Evolutionary conservation across 2,329 filamentous ascomycete genomes (phyloP).

Genomic region (Hypoxylon sp.): DNA sequence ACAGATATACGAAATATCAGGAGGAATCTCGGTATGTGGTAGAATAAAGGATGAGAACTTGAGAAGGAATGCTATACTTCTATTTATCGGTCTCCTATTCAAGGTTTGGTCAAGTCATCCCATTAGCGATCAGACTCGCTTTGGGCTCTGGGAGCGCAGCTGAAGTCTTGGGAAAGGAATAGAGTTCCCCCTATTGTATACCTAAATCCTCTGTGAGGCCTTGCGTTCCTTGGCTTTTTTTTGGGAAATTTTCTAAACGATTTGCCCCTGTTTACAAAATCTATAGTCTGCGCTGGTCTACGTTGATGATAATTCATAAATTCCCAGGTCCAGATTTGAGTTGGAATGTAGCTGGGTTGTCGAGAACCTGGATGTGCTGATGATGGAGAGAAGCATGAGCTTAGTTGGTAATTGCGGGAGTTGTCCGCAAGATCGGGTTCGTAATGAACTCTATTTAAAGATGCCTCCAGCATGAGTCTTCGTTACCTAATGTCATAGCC

Average conservation of each 20-base stretch:
- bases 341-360: not conserved
- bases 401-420: not conserved
- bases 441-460: constrained; percentile 1
- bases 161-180: not conserved
- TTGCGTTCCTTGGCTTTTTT: not conserved
- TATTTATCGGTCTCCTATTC: not conserved
- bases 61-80: not conserved
- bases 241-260: too few species aligned
- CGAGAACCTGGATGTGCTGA: not conserved
- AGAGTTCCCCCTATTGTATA: constrained; percentile 1
- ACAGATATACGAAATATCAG: too few species aligned
- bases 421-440: constrained; percentile 7
- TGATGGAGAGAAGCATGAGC: not conserved
- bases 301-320: not conserved
- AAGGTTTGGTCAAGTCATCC: not conserved
- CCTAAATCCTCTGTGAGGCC: not conserved
- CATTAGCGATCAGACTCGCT: constrained; percentile 1
- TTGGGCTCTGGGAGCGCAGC: not conserved
- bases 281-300: not conserved
- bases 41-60: too few species aligned
- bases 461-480: not conserved
- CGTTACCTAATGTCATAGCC: not conserved
- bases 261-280: not conserved
- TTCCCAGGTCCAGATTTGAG: not conserved
- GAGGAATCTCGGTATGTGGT: too few species aligned